A percentile compares a stretch with the other conserved stretches of the same genome.
phyloP scores from a whole-genome alignment of 179 eudicot genomes.

The Amaranthus tricolor region DNA sequence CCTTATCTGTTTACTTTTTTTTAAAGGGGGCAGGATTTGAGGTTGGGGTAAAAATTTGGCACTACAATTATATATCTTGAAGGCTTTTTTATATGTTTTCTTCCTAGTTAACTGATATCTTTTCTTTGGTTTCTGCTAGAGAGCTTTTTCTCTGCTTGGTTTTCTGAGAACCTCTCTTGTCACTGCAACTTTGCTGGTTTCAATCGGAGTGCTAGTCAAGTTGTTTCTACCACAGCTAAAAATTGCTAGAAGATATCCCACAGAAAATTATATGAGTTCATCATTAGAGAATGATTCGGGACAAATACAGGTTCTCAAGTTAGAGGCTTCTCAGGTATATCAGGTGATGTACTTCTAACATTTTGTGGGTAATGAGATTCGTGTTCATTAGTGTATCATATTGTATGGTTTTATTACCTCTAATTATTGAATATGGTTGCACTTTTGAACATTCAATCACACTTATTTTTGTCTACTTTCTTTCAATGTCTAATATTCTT shows the following conservation, averaged over 20 bases:
- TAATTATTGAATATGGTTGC: neutral
- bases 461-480: neutral
- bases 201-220: constrained; percentile 52
- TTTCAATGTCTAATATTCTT: neutral
- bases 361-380: neutral
- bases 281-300: constrained; percentile 35
- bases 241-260: constrained; percentile 33
- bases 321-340: constrained; percentile 54
- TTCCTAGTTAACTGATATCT: constrained; percentile 4
- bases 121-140: constrained; percentile 44
- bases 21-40: neutral
- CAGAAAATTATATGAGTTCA: constrained; percentile 27
- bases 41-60: neutral
- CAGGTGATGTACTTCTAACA: neutral
- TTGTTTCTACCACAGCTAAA: constrained; percentile 46
- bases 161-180: constrained; percentile 44
- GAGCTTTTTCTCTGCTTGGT: constrained; percentile 47
- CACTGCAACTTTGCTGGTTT: constrained; percentile 53
- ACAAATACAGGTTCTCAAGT: constrained; percentile 27
- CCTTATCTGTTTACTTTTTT: too few species aligned
- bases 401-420: neutral
- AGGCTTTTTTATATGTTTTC: neutral
- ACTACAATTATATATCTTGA: neutral
- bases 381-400: neutral
- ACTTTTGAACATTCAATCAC: neutral